These are phyloP conservation scores for Onygenales sp. DNA, from an alignment of 2,329 filamentous ascomycete species.

Conservation along the genomic window DNA sequence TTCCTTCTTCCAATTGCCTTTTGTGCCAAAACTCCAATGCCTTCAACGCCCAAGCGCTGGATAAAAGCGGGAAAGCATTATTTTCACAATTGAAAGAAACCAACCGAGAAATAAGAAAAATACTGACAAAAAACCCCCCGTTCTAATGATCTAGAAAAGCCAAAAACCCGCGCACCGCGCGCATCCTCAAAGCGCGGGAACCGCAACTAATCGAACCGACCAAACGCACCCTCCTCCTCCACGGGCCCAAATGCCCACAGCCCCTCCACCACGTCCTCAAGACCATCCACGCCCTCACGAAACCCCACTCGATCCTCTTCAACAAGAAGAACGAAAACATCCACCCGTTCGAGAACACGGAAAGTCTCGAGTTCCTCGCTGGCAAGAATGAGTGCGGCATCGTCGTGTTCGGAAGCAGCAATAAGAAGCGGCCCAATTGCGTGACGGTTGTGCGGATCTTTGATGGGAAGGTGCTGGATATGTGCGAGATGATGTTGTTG, in stretches of 20 bases:
- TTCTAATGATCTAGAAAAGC: conserved; percentile 45
- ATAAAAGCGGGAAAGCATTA: background rate
- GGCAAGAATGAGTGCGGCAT: conserved; percentile 91
- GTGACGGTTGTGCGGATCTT: conserved; percentile 78
- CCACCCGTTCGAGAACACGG: conserved; percentile 84
- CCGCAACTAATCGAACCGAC: conserved; percentile 84
- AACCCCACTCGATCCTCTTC: conserved; percentile 79
- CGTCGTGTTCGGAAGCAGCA: conserved; percentile 72
- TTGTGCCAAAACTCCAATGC: background rate
- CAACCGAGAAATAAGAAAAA: background rate
- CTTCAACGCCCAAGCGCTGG: background rate
- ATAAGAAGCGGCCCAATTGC: conserved; percentile 91
- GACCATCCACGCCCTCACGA: conserved; percentile 76
- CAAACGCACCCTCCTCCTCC: conserved; percentile 81
- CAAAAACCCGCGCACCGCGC: conserved; percentile 82
- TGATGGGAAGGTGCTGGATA: conserved; percentile 79
- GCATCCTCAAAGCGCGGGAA: conserved; percentile 85
- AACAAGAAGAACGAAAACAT: conserved; percentile 88
- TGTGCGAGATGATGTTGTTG: conserved; percentile 84
- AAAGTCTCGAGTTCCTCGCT: conserved; percentile 87
- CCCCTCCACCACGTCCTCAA: conserved; percentile 72
- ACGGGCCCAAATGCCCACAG: conserved; percentile 76
- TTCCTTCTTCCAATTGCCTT: conserved; percentile 2
- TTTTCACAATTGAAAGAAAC: background rate
- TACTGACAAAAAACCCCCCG: background rate